Conservation (phyloP, 495 filamentous ascomycete species). For the Cetradonia linearis region DNA sequence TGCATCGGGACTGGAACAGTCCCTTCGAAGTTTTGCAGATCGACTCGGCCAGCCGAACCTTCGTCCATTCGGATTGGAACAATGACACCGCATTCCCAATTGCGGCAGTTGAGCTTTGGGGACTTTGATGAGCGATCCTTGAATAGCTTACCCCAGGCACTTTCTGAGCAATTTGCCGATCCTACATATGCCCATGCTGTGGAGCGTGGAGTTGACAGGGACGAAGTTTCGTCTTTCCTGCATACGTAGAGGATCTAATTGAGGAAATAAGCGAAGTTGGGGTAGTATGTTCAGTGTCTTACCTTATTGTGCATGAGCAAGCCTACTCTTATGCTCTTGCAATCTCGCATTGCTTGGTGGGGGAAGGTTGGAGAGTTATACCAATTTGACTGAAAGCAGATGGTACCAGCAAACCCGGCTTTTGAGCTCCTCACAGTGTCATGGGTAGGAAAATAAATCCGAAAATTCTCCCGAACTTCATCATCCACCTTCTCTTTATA, state of each 20-base stretch:
- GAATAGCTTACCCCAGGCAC: constrained; percentile 75
- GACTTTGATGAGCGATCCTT: constrained; percentile 52
- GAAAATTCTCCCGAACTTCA: constrained; percentile 43
- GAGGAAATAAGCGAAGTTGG: not conserved
- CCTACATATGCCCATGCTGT: constrained; percentile 77
- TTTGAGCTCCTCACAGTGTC: constrained; percentile 57
- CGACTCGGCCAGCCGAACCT: constrained; percentile 14
- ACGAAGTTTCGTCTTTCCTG: constrained; percentile 31
- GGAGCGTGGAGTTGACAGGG: not conserved
- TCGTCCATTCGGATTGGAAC: constrained; percentile 37
- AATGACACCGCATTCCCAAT: constrained; percentile 95
- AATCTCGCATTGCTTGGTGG: constrained; percentile 58
- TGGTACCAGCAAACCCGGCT: constrained; percentile 59
- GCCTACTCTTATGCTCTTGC: constrained; percentile 51
- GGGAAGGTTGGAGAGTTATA: constrained; percentile 61
- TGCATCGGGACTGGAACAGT: constrained; percentile 64
- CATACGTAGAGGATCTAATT: constrained; percentile 54
- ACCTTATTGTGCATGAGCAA: constrained; percentile 86
- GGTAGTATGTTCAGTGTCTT: not conserved
- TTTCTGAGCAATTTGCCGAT: constrained; percentile 83
- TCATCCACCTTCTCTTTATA: constrained; percentile 23
- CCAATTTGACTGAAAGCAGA: constrained; percentile 63
- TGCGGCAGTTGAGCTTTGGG: constrained; percentile 71
- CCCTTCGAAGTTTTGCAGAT: constrained; percentile 39
- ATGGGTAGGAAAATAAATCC: constrained; percentile 74